Evolutionary conservation across 768 basidiomycete species (phyloP).

Genomic region (Termitomyces sp.): DNA sequence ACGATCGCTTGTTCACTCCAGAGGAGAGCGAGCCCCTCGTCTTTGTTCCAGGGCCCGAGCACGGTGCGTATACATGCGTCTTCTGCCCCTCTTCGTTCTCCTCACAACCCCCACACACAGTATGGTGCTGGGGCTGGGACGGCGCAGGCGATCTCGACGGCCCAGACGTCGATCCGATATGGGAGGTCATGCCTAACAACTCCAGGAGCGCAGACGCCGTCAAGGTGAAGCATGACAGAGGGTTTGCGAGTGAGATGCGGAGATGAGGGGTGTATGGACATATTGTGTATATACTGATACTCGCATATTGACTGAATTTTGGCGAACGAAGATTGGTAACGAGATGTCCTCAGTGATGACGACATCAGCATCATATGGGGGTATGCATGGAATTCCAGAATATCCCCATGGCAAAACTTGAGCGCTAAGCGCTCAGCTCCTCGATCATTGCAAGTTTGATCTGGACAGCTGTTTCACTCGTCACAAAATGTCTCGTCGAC

Average conservation of each 20-base stretch:
- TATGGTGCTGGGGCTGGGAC: constrained; percentile 99
- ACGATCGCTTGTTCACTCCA: constrained; percentile 88
- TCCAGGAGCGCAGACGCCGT: constrained; percentile 59
- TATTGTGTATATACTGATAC: too few relatives aligned
- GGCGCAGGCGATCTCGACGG: constrained; percentile 97
- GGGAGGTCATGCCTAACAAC: constrained; percentile 80
- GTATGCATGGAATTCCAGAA: too few relatives aligned
- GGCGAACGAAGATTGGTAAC: too few relatives aligned
- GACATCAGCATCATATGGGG: too few relatives aligned
- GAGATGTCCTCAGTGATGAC: too few relatives aligned
- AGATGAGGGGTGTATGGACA: too few relatives aligned
- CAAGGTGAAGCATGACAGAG: constrained; percentile 66
- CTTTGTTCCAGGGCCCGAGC: constrained; percentile 79
- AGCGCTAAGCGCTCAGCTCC: too few relatives aligned
- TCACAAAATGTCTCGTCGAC: too few relatives aligned
- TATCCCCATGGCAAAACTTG: too few relatives aligned
- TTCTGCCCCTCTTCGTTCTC: background rate
- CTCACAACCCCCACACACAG: constrained; percentile 33
- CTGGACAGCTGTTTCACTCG: too few relatives aligned
- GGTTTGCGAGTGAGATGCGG: constrained; percentile 1
- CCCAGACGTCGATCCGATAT: constrained; percentile 96
- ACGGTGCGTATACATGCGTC: constrained; percentile 58
- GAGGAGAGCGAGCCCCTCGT: constrained; percentile 80
- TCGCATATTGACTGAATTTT: too few relatives aligned
- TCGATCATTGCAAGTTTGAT: too few relatives aligned